These are phyloP conservation scores for Artemisia argyi DNA, from an alignment of 129 eudicot species.

Conservation along the genomic window DNA sequence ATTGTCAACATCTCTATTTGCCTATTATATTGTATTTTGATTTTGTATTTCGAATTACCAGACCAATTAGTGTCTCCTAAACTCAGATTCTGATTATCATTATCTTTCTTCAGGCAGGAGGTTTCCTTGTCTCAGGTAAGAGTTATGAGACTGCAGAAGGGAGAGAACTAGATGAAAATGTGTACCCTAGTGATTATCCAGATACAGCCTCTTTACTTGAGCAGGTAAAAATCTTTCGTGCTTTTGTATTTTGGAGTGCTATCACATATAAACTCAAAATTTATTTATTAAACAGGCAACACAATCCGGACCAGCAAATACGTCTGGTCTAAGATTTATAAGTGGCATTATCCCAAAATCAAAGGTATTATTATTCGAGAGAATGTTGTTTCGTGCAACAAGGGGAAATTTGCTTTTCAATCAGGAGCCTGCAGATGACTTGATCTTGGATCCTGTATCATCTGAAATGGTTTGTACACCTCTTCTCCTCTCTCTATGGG, in stretches of 20 bases:
- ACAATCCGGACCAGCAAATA: conserved; percentile 61
- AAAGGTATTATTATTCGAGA: conserved; percentile 78
- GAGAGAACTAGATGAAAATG: conserved; percentile 72
- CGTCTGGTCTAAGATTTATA: conserved; percentile 84
- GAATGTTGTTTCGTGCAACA: conserved; percentile 97
- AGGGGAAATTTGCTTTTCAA: conserved; percentile 97
- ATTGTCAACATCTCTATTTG: neutral
- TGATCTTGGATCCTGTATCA: conserved; percentile 77
- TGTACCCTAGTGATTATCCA: conserved; percentile 60
- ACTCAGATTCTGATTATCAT: conserved; percentile 11
- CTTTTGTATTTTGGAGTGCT: neutral
- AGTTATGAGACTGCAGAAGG: conserved; percentile 60
- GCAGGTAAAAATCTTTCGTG: conserved; percentile 45
- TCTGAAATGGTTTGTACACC: conserved; percentile 71
- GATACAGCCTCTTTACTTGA: conserved; percentile 86
- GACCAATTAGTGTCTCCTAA: conserved; percentile 6
- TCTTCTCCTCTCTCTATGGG: conserved; percentile 5
- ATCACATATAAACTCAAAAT: conserved; percentile 14
- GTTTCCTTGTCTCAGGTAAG: conserved; percentile 75
- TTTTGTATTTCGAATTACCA: neutral
- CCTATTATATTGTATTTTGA: neutral
- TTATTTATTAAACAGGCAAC: conserved; percentile 62
- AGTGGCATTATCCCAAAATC: conserved; percentile 87
- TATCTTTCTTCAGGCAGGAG: conserved; percentile 72
- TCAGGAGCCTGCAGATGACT: conserved; percentile 88